These are phyloP conservation scores for barley (Hordeum vulgare) DNA, from an alignment of 176 grass and related monocot species.

Conservation along the genomic window MorexV3_pseudomolecules_assembly NC_058524.1:564078948-564079447, in stretches of 20 bases:
- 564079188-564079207: slow-evolving; percentile 54
- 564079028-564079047: slow-evolving; percentile 34
- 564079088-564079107: slow-evolving; percentile 42
- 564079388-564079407: slow-evolving; percentile 50
- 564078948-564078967: slow-evolving; percentile 64
- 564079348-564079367: slow-evolving; percentile 52
- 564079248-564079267: slow-evolving; percentile 52
- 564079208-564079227: slow-evolving; percentile 57
- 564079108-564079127: slow-evolving; percentile 53
- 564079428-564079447: slow-evolving; percentile 50
- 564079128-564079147: slow-evolving; percentile 76
- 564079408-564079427: slow-evolving; percentile 71
- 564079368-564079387: slow-evolving; percentile 53
- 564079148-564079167: slow-evolving; percentile 60
- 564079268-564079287: slow-evolving; percentile 41
- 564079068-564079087: slow-evolving; percentile 53
- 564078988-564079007: slow-evolving; percentile 50
- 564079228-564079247: slow-evolving; percentile 68
- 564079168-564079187: slow-evolving; percentile 31
- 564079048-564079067: slow-evolving; percentile 60
- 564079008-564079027: slow-evolving; percentile 26
- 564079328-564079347: slow-evolving; percentile 67
- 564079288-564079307: slow-evolving; percentile 49
- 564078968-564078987: slow-evolving; percentile 42
- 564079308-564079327: slow-evolving; percentile 43